These are phyloP conservation scores for Ehretia macrophylla DNA, from an alignment of 257 asterid species.

Conservation along the genomic window DNA sequence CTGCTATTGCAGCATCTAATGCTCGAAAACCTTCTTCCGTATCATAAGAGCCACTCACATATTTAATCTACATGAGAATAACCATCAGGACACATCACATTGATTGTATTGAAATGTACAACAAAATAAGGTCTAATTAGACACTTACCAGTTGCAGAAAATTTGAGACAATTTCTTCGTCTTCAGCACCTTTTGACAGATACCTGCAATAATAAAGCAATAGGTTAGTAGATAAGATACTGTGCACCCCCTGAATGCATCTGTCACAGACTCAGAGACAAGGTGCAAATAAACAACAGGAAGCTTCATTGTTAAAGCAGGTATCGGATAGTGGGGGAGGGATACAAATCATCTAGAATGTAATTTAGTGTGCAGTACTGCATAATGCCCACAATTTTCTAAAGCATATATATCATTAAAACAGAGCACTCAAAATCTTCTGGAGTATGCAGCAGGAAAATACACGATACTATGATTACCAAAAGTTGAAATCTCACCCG, in stretches of 20 bases:
- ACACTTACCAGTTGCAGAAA: slow-evolving; percentile 87
- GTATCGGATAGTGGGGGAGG: too few species aligned
- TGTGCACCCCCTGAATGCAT: too few species aligned
- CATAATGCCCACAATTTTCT: too few species aligned
- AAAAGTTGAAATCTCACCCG: slow-evolving; percentile 46
- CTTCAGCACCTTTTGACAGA: slow-evolving; percentile 62
- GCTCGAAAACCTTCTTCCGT: slow-evolving; percentile 76
- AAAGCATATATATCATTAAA: too few species aligned
- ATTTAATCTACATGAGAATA: slow-evolving; percentile 61
- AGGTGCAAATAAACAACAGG: too few species aligned
- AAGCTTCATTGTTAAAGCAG: too few species aligned
- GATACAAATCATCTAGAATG: too few species aligned
- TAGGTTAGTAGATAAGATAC: too few species aligned
- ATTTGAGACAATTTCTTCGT: slow-evolving; percentile 34
- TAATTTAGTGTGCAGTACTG: too few species aligned
- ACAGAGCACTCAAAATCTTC: neutral
- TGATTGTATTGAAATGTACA: slow-evolving; percentile 3
- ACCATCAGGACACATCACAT: slow-evolving; percentile 4
- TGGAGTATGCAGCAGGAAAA: neutral
- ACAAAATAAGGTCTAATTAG: slow-evolving; percentile 2
- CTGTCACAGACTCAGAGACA: too few species aligned
- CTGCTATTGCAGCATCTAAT: slow-evolving; percentile 73
- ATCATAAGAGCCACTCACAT: slow-evolving; percentile 90
- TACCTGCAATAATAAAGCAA: slow-evolving; percentile 35
- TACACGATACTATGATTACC: neutral